These are phyloP conservation scores for Entamoeba moshkovskii DNA, from an alignment of 208 protist species.

Conservation along the genomic window DNA sequence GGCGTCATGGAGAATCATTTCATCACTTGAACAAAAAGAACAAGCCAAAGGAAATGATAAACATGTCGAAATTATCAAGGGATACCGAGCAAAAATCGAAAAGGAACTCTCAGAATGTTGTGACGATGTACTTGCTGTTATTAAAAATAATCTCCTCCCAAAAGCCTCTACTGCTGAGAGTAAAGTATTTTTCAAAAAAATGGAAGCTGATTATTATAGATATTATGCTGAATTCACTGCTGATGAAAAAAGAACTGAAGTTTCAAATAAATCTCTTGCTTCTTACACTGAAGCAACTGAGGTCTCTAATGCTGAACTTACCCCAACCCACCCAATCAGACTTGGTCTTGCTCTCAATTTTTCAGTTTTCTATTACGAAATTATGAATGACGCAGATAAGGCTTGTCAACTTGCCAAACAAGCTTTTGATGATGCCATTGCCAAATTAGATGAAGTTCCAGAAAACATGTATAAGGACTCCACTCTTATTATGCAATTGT, in stretches of 20 bases:
- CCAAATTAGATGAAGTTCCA: conserved; percentile 81
- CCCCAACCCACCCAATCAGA: conserved; percentile 84
- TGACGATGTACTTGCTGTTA: conserved; percentile 76
- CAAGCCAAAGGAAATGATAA: conserved; percentile 52
- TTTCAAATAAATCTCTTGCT: conserved; percentile 42
- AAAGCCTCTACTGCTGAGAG: conserved; percentile 56
- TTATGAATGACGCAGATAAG: conserved; percentile 79
- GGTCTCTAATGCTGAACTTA: conserved; percentile 45
- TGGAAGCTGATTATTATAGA: conserved; percentile 63
- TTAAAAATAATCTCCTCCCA: conserved; percentile 85
- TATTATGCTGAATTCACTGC: conserved; percentile 88
- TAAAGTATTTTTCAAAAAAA: conserved; percentile 66
- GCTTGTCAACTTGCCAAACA: conserved; percentile 67
- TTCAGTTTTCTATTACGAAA: conserved; percentile 98
- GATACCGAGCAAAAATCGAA: conserved; percentile 83
- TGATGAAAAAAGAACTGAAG: conserved; percentile 47
- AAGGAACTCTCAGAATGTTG: conserved; percentile 87
- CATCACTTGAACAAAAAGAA: conserved; percentile 83
- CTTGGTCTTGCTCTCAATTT: conserved; percentile 96
- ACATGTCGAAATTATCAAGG: conserved; percentile 66
- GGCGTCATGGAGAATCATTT: conserved; percentile 91
- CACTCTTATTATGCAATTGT: conserved; percentile 92
- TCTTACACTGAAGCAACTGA: conserved; percentile 52
- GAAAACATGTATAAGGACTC: conserved; percentile 93
- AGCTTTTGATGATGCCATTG: conserved; percentile 78